Percentiles rank a stretch among this genome's conserved stretches.
phyloP scores from a whole-genome alignment of 768 basidiomycete genomes.

The Termitomyces sp. region DNA sequence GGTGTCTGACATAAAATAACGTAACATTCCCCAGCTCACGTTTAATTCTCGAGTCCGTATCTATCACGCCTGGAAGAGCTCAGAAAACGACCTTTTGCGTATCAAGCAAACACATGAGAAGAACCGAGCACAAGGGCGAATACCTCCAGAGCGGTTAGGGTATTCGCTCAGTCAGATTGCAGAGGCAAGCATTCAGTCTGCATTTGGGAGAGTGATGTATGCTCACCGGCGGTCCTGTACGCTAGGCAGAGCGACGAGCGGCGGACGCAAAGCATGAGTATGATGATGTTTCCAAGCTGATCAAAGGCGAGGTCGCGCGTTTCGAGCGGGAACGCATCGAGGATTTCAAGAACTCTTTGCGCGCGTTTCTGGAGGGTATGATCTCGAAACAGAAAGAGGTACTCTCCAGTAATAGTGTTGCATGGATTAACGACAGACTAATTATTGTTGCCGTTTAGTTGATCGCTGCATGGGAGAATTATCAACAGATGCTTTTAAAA shows the following conservation, averaged over 20 bases:
- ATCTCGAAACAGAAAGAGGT: constrained; percentile 80
- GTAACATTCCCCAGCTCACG: constrained; percentile 51
- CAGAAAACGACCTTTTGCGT: constrained; percentile 70
- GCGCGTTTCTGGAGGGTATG: constrained; percentile 84
- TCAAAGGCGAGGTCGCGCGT: constrained; percentile 84
- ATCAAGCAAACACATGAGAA: constrained; percentile 78
- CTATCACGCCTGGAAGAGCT: constrained; percentile 75
- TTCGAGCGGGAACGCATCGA: constrained; percentile 93
- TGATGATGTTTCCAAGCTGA: constrained; percentile 80
- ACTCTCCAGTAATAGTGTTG: constrained; percentile 13
- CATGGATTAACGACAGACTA: neutral
- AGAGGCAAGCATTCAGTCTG: constrained; percentile 47
- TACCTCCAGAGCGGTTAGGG: constrained; percentile 64
- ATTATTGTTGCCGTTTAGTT: constrained; percentile 37
- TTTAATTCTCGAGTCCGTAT: constrained; percentile 84
- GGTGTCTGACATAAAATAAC: neutral
- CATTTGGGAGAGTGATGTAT: neutral
- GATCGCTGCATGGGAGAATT: constrained; percentile 75
- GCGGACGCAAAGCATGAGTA: constrained; percentile 85
- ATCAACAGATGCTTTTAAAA: constrained; percentile 63
- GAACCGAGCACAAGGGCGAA: constrained; percentile 69
- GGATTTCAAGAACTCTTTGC: constrained; percentile 84
- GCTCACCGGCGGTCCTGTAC: neutral
- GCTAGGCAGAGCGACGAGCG: constrained; percentile 78
- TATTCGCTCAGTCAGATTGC: constrained; percentile 75